Base-by-base conservation (phyloP, 2,329 filamentous ascomycete species). In the Fusarium austroafricanum region DNA sequence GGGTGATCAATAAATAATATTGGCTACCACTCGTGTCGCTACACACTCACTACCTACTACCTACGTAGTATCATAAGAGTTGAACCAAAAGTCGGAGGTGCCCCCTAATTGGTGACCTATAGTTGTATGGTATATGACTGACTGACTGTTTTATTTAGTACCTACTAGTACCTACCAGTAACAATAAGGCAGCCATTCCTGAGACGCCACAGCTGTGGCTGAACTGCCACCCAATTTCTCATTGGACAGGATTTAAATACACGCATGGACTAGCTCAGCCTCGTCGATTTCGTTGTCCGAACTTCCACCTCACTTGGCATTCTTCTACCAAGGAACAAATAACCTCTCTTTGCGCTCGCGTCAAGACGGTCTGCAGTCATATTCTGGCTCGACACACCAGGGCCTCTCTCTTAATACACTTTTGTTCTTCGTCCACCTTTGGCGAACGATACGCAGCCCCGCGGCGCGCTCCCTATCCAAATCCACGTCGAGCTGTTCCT, bases 311-410 rank as follows among this genome's bases (percentile, higher is more conserved):
- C 68, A 62, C 37, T 45, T 49, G 20, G 43, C 66, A 67, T 55
- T 54, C 56, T 58, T 65, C 44, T 23, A 45, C 40, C 29, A 43
- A 50, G 29, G 29, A 55, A 29, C 17, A 26, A 45, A 38, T 20
- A 61, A 47, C 51, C 51, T 54, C 39, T 28, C 52, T 55, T 60
- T 70, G 67, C 63, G 67, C 58, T 43, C 52, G 47, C 53, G 63
- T 71, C 59, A 61, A 61, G 54, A 67, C 72, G 66, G 63, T 61
- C 60, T 59, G 63, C 55, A 63, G 61, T 64, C 61, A 65, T 49
- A 60, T 44, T 63, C 58, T 63, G 55, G 68, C 61, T 68, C 54
- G 57, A 59, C 55, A 71, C 65, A 65, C 37, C 50, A 56, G 53
- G 55, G 52, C 55, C 46, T 56, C 33, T 40, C 29, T 51, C 26